Evolutionary conservation across 148 eudicot species (phyloP).

Genomic region (Nepenthes gracilis): DNA sequence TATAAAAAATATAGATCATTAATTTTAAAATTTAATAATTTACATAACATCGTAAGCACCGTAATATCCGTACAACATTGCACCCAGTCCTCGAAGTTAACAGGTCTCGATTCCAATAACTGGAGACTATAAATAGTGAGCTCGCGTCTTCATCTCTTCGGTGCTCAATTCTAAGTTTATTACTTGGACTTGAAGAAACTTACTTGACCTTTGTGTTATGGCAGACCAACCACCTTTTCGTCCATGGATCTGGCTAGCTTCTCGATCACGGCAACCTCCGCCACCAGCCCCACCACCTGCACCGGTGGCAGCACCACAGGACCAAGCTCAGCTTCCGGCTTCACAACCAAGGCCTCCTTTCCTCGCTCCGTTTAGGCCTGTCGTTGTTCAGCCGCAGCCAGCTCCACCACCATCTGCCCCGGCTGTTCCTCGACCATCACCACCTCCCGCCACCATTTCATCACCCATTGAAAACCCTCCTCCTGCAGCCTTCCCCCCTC

Average conservation of each 20-base stretch:
- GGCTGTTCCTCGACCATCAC: no score
- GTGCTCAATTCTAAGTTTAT: background rate
- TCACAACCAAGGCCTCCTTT: constrained; percentile 22
- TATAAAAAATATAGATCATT: no score
- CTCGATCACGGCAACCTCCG: constrained; percentile 8
- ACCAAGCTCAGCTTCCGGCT: constrained; percentile 22
- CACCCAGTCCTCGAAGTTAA: no score
- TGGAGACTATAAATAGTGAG: constrained; percentile 15
- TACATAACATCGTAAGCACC: no score
- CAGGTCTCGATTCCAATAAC: no score
- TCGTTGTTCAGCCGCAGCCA: constrained; percentile 9
- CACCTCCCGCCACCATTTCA: no score
- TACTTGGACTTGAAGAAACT: background rate
- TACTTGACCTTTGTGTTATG: constrained; percentile 11
- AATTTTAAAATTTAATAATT: no score
- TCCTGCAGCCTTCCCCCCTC: background rate
- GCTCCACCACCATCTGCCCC: constrained; percentile 9
- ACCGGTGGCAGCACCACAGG: constrained; percentile 23
- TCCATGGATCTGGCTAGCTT: constrained; percentile 35
- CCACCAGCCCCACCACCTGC: constrained; percentile 18
- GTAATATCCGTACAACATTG: no score
- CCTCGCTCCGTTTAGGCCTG: constrained; percentile 4
- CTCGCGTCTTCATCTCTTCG: background rate
- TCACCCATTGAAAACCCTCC: background rate
- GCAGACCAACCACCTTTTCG: constrained; percentile 37